Evolutionary conservation across 129 eudicot genomes (phyloP), one percentile per base, ranked within the genome.

Genomic region (Helichrysum umbraculigerum): DNA sequence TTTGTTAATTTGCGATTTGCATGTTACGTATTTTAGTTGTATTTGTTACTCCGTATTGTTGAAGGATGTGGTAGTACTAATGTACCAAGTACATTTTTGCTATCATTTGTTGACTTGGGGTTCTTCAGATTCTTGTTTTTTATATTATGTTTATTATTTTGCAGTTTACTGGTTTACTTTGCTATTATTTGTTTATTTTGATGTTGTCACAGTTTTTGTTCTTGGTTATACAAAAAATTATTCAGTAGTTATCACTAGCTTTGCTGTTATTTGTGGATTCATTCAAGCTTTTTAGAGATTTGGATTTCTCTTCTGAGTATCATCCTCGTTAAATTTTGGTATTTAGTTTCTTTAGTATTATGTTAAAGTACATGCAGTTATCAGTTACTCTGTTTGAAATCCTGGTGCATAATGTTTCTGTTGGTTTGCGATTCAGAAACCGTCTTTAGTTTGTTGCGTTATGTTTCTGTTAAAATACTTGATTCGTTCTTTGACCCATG

Each of bases 401-500:
- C 14, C n/a, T 0, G 17, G 54, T 47, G 54, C 54, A 47, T 4
- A 14, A 47, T 47, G n/a, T 47, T 47, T 47, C n/a, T 12, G n/a
- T 47, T 11, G 54, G 54, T 47, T 47, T 47, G 54, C 14, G n/a
- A 47, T 47, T 41, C 5, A 47, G n/a, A 12, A 47, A 14, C 54
- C 5, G 17, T 47, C 54, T 12, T 14, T 15, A 14, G 14, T 3
- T 47, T 3, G 54, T 5, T 12, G 54, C 17, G 3, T 47, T 47
- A 14, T 47, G 17, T 47, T 12, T 47, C n/a, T 14, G 54, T 47
- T 47, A 47, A 47, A 47, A 47, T 11, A 3, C 54, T 47, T 47
- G 37, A 78, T 30, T 78, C 47, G 77, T 51, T 71, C 1, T 57
- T 22, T 51, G 62, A 57, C 62, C 62, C 29, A 20, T 57, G 14